Evolutionary conservation across 805 yeast genomes (phyloP).

Genomic region (Cyberlindnera mississippiensis): DNA sequence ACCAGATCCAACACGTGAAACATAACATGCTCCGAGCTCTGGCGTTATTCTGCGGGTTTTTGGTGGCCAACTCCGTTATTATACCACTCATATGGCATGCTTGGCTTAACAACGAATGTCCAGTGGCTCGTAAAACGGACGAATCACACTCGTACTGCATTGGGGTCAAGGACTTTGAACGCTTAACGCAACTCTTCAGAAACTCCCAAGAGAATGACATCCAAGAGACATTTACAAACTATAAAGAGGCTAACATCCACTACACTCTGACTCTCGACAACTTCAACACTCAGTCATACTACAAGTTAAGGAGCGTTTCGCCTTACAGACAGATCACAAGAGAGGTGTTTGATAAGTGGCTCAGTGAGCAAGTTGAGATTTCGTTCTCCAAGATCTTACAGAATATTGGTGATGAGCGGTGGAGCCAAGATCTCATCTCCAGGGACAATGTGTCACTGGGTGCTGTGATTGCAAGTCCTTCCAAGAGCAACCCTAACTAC

Average conservation of each 20-base stretch:
- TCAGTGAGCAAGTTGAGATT: conserved; percentile 35
- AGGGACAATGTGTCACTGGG: conserved; percentile 51
- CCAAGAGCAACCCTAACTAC: conserved; percentile 67
- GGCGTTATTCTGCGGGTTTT: conserved; percentile 3
- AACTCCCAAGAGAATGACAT: not conserved
- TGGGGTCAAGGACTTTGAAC: not conserved
- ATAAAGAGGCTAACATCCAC: not conserved
- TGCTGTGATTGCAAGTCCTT: conserved; percentile 83
- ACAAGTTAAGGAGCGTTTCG: conserved; percentile 16
- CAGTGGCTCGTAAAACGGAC: too few relatives aligned
- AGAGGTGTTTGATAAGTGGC: conserved; percentile 42
- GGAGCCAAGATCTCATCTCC: conserved; percentile 25
- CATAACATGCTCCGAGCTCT: conserved; percentile 6
- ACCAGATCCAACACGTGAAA: too few relatives aligned
- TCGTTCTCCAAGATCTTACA: conserved; percentile 41
- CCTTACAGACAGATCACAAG: conserved; percentile 23
- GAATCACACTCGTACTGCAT: too few relatives aligned
- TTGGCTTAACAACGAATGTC: too few relatives aligned
- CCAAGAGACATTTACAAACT: too few relatives aligned
- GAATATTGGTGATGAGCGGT: conserved; percentile 44
- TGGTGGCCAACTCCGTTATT: conserved; percentile 5
- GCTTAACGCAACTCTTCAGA: not conserved
- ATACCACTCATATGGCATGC: conserved; percentile 8
- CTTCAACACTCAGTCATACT: conserved; percentile 23
- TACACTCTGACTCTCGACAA: conserved; percentile 17